These are phyloP conservation scores for Apiotrichum mycotoxinovorans DNA, from an alignment of 1,284 basidiomycete genomes.

Conservation along the genomic window DNA sequence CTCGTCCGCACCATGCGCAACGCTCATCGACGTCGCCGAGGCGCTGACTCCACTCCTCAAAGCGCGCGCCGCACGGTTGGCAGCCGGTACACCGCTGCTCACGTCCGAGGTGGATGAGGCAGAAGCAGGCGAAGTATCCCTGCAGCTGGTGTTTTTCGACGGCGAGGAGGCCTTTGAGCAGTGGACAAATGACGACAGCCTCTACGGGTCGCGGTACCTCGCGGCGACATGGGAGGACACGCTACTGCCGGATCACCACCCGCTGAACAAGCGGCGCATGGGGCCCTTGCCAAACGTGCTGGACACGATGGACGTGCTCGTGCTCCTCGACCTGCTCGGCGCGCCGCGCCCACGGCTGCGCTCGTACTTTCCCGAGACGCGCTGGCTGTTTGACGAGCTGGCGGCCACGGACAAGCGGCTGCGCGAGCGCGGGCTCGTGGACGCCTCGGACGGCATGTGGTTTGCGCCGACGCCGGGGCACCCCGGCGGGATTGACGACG, in stretches of 20 bases:
- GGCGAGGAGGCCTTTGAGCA: slow-evolving; percentile 92
- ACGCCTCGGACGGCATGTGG: slow-evolving; percentile 37
- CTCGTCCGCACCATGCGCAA: slow-evolving; percentile 90
- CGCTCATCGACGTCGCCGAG: slow-evolving; percentile 86
- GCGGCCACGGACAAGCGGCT: slow-evolving; percentile 64
- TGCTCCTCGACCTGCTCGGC: slow-evolving; percentile 85
- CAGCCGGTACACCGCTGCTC: slow-evolving; percentile 46
- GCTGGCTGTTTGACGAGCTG: slow-evolving; percentile 81
- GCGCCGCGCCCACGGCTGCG: slow-evolving; percentile 66
- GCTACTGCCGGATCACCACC: slow-evolving; percentile 57
- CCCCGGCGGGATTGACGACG: slow-evolving; percentile 75
- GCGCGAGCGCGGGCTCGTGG: slow-evolving; percentile 29
- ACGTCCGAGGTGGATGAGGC: slow-evolving; percentile 59
- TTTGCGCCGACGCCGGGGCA: slow-evolving; percentile 33
- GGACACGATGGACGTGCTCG: slow-evolving; percentile 78
- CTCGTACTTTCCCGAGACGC: slow-evolving; percentile 80
- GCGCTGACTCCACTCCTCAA: slow-evolving; percentile 69
- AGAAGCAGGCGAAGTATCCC: slow-evolving; percentile 71
- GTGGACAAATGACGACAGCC: slow-evolving; percentile 87
- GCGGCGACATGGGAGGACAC: slow-evolving; percentile 74
- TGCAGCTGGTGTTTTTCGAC: slow-evolving; percentile 96
- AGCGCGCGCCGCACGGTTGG: slow-evolving; percentile 58
- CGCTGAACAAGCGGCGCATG: slow-evolving; percentile 58
- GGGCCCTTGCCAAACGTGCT: slow-evolving; percentile 60
- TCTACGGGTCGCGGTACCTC: slow-evolving; percentile 89